These are phyloP conservation scores for Microcera coccophila DNA, from an alignment of 2,329 filamentous ascomycete species.

Conservation along the genomic window DNA sequence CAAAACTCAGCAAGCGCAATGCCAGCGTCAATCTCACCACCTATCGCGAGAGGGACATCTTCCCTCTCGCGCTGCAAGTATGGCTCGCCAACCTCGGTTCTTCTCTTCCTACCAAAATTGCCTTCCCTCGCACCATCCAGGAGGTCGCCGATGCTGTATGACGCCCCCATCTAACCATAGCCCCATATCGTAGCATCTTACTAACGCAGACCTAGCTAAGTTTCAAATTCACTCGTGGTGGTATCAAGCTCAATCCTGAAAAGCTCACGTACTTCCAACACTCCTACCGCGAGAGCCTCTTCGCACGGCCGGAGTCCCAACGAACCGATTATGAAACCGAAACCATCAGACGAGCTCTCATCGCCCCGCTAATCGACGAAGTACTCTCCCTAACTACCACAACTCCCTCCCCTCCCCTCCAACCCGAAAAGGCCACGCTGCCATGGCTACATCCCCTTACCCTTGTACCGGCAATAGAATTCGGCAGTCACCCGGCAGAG, in stretches of 20 bases:
- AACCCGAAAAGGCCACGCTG: slow-evolving; percentile 17
- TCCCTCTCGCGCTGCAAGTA: slow-evolving; percentile 59
- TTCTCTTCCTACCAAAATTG: slow-evolving; percentile 26
- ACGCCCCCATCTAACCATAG: slow-evolving; percentile 1
- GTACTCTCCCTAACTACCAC: slow-evolving; percentile 22
- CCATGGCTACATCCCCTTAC: slow-evolving; percentile 23
- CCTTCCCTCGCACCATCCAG: slow-evolving; percentile 48
- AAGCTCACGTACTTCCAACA: slow-evolving; percentile 81
- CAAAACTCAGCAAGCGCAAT: slow-evolving; percentile 85
- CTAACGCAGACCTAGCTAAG: slow-evolving; percentile 56
- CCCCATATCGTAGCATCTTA: not conserved
- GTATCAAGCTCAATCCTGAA: slow-evolving; percentile 74
- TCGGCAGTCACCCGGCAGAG: slow-evolving; percentile 9
- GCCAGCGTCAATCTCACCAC: slow-evolving; percentile 46
- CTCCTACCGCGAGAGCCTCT: slow-evolving; percentile 49
- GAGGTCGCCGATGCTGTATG: slow-evolving; percentile 67
- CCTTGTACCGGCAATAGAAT: slow-evolving; percentile 26
- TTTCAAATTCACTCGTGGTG: slow-evolving; percentile 85
- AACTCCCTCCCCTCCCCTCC: slow-evolving; percentile 9
- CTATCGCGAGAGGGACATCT: slow-evolving; percentile 45
- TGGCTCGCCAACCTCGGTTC: slow-evolving; percentile 71
- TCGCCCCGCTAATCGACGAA: slow-evolving; percentile 24
- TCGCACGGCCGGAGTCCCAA: slow-evolving; percentile 22
- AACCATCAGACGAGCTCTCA: slow-evolving; percentile 15
- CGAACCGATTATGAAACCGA: slow-evolving; percentile 19